Conservation (phyloP, 352 stramenopile species). For the Blastocystis hominis region DNA sequence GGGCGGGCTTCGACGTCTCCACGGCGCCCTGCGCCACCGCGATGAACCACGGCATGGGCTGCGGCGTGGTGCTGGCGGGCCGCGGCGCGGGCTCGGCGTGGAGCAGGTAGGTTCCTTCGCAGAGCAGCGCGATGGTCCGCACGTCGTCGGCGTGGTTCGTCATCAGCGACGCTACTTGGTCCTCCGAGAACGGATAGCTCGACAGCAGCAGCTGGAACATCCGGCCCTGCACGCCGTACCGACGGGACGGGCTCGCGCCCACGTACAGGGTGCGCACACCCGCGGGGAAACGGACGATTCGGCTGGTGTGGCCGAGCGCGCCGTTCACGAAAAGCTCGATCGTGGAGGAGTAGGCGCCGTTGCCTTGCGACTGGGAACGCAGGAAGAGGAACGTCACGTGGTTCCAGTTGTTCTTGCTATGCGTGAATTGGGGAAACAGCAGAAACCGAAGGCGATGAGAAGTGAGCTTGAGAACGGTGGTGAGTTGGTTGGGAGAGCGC, state of each 20-base stretch:
- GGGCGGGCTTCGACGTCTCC: neutral
- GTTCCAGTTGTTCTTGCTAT: neutral
- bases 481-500: neutral
- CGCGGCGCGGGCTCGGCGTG: neutral
- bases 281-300: neutral
- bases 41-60: neutral
- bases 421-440: neutral
- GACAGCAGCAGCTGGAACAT: slow-evolving; percentile 38
- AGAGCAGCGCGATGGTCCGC: neutral
- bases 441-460: neutral
- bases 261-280: neutral
- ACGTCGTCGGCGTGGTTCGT: neutral
- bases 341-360: neutral
- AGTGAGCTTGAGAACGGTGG: neutral
- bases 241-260: neutral
- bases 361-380: neutral
- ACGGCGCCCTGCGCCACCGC: neutral
- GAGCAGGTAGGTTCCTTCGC: neutral
- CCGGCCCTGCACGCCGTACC: neutral
- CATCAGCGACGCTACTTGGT: neutral
- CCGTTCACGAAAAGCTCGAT: neutral
- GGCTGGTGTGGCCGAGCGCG: neutral
- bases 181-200: neutral
- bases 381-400: neutral
- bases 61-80: neutral